Evolutionary conservation across 192 early-diverging fungal species (phyloP).

Genomic region (Gaertneriomyces sp.): DNA sequence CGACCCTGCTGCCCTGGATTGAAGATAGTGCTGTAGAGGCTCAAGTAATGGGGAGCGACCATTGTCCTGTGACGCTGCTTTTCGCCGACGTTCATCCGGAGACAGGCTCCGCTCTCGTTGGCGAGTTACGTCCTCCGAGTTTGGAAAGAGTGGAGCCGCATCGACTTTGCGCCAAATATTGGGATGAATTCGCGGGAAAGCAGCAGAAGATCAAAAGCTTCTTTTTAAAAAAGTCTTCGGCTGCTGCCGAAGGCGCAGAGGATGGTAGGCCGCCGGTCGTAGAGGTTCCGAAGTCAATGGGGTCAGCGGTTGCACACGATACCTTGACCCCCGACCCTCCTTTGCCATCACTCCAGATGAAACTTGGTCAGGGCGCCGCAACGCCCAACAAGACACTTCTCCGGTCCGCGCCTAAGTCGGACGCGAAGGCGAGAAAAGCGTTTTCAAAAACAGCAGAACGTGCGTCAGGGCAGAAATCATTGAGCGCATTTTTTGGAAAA

Average conservation of each 20-base stretch:
- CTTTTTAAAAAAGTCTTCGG: constrained; percentile 33
- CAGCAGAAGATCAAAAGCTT: constrained; percentile 56
- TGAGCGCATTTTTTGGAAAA: no score
- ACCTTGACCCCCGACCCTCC: constrained; percentile 9
- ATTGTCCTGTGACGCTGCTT: constrained; percentile 64
- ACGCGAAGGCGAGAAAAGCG: no score
- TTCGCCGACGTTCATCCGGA: constrained; percentile 25
- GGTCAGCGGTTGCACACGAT: not conserved
- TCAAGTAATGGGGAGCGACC: constrained; percentile 70
- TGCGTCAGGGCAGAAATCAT: no score
- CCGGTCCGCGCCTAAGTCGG: no score
- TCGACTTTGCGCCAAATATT: constrained; percentile 52
- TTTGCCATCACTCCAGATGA: not conserved
- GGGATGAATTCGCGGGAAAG: constrained; percentile 54
- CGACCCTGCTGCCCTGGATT: constrained; percentile 56
- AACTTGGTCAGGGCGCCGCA: no score
- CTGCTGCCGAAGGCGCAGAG: not conserved
- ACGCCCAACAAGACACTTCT: no score
- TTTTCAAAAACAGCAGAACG: no score
- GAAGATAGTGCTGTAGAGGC: constrained; percentile 55
- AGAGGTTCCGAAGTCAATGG: no score
- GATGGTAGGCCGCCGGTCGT: no score
- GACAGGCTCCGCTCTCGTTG: constrained; percentile 1
- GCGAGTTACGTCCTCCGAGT: not conserved
- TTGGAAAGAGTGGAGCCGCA: constrained; percentile 25